Evolutionary conservation across 768 basidiomycete species (phyloP), one percentile per base, ranked within the genome.

Genomic region (Rhodotorula paludigena): DNA sequence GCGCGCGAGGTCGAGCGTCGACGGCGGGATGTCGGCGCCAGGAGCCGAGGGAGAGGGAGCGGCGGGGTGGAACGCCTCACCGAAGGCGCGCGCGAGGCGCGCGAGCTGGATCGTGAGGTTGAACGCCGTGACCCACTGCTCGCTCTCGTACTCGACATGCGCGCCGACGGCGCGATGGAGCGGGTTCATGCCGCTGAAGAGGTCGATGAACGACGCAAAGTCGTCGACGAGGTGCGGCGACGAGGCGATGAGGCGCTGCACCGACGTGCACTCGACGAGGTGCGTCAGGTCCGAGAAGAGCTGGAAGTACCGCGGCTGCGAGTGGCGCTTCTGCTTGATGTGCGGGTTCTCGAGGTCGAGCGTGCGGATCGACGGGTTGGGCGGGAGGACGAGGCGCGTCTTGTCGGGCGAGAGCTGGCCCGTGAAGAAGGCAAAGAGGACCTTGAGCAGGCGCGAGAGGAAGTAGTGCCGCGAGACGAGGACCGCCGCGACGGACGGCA

Each of bases 51-150:
- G n/a, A n/a, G n/a, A n/a, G n/a, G n/a, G n/a, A n/a, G n/a, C n/a
- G n/a, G n/a, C 88, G 84, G 80, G 35, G n/a, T 25, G 82, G 76
- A 87, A 94, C 0, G 89, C 87, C 72, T 89, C 89, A 11, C 92
- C 93, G 68, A 91, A 90, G 2, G 87, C 87, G 76, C 91, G 89
- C 81, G 90, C 89, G 47, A 91, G 85, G 51, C 91, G 86, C 11
- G 89, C 88, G 33, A 99, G 80, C 41, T 90, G 92, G 16, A 94
- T 84, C 11, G 92, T 92, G 32, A 97, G 88, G 73, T 93, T 92
- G 79, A 98, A 98, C 21, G 96, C 90, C 74, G 87, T 89, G 69
- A 96, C 90, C 94, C 93, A 96, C 28, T 88, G 88, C 72, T 99
- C 96, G 38, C 89, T 88, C 80, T 99, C 96, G 80, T 89, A 99